A percentile compares a stretch with the other conserved stretches of the same genome.
phyloP scores from a whole-genome alignment of 1,139 yeast genomes.

The Taphrina pruni region DNA sequence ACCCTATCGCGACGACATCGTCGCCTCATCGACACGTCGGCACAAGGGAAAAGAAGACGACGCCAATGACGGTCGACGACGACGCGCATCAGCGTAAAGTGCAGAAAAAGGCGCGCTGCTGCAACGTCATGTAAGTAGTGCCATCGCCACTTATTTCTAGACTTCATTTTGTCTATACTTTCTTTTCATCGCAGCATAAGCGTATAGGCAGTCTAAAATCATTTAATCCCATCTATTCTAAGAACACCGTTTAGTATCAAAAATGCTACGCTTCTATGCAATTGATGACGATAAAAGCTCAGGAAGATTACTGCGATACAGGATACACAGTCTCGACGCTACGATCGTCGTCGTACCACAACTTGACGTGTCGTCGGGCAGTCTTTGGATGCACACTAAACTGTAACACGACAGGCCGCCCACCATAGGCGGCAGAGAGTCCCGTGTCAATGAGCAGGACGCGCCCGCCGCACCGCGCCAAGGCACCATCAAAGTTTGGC shows the following conservation, averaged over 20 bases:
- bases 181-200: background rate
- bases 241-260: no score
- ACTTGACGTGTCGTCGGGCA: conserved; percentile 13
- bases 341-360: conserved; percentile 37
- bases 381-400: conserved; percentile 1
- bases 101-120: conserved; percentile 2
- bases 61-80: background rate
- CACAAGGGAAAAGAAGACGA: no score
- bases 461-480: conserved; percentile 41
- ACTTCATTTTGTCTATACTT: no score
- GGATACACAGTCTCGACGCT: conserved; percentile 26
- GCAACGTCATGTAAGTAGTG: conserved; percentile 13
- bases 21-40: background rate
- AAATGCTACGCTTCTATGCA: background rate
- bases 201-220: conserved; percentile 13
- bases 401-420: conserved; percentile 38
- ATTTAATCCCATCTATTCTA: background rate
- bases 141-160: background rate
- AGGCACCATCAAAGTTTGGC: conserved; percentile 38
- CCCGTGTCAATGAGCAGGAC: conserved; percentile 42
- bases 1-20: background rate
- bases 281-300: no score
- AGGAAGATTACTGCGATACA: background rate
- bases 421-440: conserved; percentile 39
- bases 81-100: background rate